phyloP scores from a whole-genome alignment of 192 early-diverging fungal species.

The Mortierella claussenii region DNA sequence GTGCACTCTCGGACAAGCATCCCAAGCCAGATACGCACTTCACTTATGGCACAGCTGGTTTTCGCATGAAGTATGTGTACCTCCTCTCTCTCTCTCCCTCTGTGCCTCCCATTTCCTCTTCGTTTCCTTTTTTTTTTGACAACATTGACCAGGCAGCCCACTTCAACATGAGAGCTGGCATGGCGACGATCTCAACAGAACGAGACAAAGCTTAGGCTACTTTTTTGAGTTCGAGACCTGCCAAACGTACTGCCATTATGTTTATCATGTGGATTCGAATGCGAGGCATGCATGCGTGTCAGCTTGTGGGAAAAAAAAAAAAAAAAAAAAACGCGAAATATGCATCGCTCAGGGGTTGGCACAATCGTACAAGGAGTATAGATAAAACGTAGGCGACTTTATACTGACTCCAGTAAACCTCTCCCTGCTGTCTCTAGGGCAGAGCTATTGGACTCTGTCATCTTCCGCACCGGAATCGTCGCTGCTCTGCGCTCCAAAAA shows the following conservation, averaged over 20 bases:
- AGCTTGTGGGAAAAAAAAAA: neutral
- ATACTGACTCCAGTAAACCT: neutral
- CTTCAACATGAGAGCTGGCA: no score
- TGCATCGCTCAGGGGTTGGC: no score
- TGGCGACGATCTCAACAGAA: no score
- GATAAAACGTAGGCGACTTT: neutral
- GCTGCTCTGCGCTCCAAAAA: conserved; percentile 92
- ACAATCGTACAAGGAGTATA: no score
- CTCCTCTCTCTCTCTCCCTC: neutral
- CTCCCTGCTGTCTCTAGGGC: conserved; percentile 61
- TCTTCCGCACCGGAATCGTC: conserved; percentile 93
- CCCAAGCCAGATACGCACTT: conserved; percentile 75
- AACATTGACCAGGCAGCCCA: no score
- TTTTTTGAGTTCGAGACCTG: no score
- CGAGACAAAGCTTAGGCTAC: no score
- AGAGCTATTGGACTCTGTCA: conserved; percentile 88
- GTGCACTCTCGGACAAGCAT: conserved; percentile 69
- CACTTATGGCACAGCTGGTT: conserved; percentile 97
- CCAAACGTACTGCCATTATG: no score
- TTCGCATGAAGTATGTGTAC: conserved; percentile 86
- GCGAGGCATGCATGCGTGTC: neutral
- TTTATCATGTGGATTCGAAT: neutral
- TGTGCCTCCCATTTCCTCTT: no score
- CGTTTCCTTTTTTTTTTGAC: no score
- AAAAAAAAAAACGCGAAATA: no score